A percentile compares a stretch with the other conserved stretches of the same genome.
phyloP scores from a whole-genome alignment of 257 asterid species.

The Salvia splendens region DNA sequence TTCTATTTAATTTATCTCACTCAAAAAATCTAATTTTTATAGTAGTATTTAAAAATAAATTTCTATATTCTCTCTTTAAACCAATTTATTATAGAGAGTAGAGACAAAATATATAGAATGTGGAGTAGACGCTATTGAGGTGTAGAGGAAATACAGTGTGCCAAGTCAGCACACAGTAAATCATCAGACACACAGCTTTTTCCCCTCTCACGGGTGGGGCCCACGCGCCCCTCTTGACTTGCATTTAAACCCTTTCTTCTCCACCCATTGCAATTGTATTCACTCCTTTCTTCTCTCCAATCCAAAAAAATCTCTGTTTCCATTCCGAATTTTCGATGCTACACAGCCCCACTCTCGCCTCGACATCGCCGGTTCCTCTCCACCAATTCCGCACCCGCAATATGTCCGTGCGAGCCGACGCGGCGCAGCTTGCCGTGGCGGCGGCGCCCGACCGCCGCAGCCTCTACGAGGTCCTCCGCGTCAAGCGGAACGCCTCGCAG shows the following conservation, averaged over 20 bases:
- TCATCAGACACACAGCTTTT: slow-evolving; percentile 25
- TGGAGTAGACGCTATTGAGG: too few species aligned
- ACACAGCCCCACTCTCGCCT: slow-evolving; percentile 31
- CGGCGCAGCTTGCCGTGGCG: slow-evolving; percentile 35
- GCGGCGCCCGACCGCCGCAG: slow-evolving; percentile 37
- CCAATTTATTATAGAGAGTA: too few species aligned
- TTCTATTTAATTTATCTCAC: too few species aligned
- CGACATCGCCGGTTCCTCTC: slow-evolving; percentile 21
- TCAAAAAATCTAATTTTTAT: too few species aligned
- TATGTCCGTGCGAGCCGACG: slow-evolving; percentile 42
- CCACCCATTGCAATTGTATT: slow-evolving; percentile 8
- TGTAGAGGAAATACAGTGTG: slow-evolving; percentile 30
- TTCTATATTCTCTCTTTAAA: too few species aligned
- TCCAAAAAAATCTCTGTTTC: neutral
- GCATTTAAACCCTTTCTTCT: slow-evolving; percentile 26
- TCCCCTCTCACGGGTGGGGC: slow-evolving; percentile 10
- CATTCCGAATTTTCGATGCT: slow-evolving; percentile 32
- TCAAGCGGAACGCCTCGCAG: slow-evolving; percentile 63
- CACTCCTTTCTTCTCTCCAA: neutral
- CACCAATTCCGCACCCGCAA: slow-evolving; percentile 26
- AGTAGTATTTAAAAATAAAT: too few species aligned
- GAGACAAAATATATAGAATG: too few species aligned
- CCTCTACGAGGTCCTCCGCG: slow-evolving; percentile 70
- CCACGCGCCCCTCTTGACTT: slow-evolving; percentile 30
- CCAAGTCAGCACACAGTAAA: slow-evolving; percentile 48